Percentiles rank a stretch among this genome's conserved stretches.
Evolutionary conservation across 2,329 filamentous ascomycete species (phyloP).

Genomic region (Malbranchea zuffiana): DNA sequence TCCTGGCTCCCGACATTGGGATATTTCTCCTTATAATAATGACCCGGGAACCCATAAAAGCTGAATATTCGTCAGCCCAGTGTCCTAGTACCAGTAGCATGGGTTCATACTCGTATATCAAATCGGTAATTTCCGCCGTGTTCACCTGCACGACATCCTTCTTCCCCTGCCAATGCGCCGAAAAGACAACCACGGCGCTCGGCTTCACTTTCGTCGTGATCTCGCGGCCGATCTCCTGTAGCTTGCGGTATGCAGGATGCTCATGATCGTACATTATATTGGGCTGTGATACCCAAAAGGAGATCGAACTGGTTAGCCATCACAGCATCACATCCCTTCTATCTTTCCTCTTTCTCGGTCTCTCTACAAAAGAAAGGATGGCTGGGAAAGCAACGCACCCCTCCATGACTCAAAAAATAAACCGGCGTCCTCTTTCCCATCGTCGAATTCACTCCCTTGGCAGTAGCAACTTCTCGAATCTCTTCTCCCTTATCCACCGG

Average conservation of each 20-base stretch:
- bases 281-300: conserved; percentile 32
- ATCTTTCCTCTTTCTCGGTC: background rate
- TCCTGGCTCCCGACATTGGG: conserved; percentile 52
- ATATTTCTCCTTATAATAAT: conserved; percentile 58
- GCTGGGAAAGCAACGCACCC: conserved; percentile 23
- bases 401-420: conserved; percentile 44
- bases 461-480: background rate
- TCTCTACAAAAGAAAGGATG: conserved; percentile 1
- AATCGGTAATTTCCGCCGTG: conserved; percentile 49
- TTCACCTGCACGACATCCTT: conserved; percentile 53
- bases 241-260: conserved; percentile 55
- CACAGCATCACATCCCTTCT: background rate
- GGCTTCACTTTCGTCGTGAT: conserved; percentile 61
- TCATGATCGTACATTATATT: conserved; percentile 57
- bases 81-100: background rate
- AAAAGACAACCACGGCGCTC: conserved; percentile 63
- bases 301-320: background rate
- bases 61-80: conserved; percentile 22
- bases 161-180: conserved; percentile 61
- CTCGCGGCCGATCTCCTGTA: conserved; percentile 56
- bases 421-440: conserved; percentile 33
- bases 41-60: conserved; percentile 60
- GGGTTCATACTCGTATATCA: conserved; percentile 55
- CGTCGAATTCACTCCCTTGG: background rate
- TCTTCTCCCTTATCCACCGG: background rate